Conservation (phyloP, 257 asterid species). For the Lithospermum erythrorhizon region DNA sequence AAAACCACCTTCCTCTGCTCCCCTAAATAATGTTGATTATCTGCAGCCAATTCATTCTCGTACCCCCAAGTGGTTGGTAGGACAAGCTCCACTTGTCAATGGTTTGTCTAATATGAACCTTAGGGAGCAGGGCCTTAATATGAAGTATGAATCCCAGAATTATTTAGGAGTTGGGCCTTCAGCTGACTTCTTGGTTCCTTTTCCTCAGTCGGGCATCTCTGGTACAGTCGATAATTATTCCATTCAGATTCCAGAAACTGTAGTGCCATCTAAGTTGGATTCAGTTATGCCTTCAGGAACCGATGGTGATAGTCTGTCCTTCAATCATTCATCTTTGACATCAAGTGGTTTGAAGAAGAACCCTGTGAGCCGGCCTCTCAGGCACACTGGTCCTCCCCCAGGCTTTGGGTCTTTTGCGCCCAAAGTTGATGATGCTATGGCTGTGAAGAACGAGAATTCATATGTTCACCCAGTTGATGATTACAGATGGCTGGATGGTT, state of each 20-base stretch:
- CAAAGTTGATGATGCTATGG: constrained; percentile 33
- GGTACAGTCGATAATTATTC: constrained; percentile 23
- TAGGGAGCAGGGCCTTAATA: constrained; percentile 39
- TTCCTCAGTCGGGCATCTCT: constrained; percentile 27
- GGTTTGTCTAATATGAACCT: constrained; percentile 44
- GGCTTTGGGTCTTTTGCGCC: constrained; percentile 80
- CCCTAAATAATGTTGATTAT: constrained; percentile 28
- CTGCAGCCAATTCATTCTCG: constrained; percentile 34
- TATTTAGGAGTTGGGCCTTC: constrained; percentile 37
- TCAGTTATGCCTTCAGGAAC: constrained; percentile 37
- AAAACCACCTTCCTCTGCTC: constrained; percentile 21
- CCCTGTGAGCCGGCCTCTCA: constrained; percentile 77
- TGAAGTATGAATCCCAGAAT: constrained; percentile 38
- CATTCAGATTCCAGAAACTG: constrained; percentile 28
- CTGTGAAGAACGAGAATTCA: constrained; percentile 33
- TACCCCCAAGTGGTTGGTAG: constrained; percentile 40
- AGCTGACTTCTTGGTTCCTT: constrained; percentile 38
- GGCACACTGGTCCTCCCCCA: constrained; percentile 96
- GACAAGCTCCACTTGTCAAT: constrained; percentile 33
- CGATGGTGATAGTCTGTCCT: constrained; percentile 20
- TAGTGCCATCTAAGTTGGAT: constrained; percentile 39
- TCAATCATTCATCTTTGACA: constrained; percentile 35
- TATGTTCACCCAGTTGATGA: constrained; percentile 47
- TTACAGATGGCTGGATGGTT: constrained; percentile 89
- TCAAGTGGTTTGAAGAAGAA: constrained; percentile 63